Evolutionary conservation across 495 filamentous ascomycete genomes (phyloP).

Genomic region (Pyrenula massariospora): DNA sequence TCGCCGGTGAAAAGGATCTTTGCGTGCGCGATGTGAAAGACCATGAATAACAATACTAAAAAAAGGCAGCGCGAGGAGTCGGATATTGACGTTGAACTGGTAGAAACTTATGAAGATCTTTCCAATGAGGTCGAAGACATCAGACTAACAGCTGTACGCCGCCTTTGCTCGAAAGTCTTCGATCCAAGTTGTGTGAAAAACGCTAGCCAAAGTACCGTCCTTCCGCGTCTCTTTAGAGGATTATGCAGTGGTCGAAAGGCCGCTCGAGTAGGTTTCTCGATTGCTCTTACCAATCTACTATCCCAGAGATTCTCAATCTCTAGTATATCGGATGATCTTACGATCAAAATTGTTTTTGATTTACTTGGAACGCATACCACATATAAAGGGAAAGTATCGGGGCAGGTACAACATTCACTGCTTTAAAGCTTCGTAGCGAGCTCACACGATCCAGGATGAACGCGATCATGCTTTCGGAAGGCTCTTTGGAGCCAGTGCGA

Average conservation of each 20-base stretch:
- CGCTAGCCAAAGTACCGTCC: slow-evolving; percentile 24
- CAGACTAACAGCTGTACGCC: slow-evolving; percentile 33
- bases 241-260: slow-evolving; percentile 85
- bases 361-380: slow-evolving; percentile 61
- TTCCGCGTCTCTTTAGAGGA: slow-evolving; percentile 67
- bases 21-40: too few species aligned
- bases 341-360: slow-evolving; percentile 36
- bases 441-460: slow-evolving; percentile 50
- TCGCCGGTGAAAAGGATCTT: too few species aligned
- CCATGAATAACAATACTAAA: slow-evolving; percentile 9
- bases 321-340: slow-evolving; percentile 26
- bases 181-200: slow-evolving; percentile 8
- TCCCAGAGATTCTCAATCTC: slow-evolving; percentile 34
- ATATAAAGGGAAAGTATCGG: slow-evolving; percentile 48
- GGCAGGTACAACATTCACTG: slow-evolving; percentile 33
- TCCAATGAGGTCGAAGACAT: slow-evolving; percentile 40
- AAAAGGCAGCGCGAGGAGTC: slow-evolving; percentile 34
- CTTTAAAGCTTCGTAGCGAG: not conserved
- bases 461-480: slow-evolving; percentile 75
- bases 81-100: slow-evolving; percentile 34
- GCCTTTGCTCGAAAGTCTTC: slow-evolving; percentile 29
- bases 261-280: slow-evolving; percentile 79
- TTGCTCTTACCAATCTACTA: slow-evolving; percentile 76
- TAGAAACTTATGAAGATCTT: slow-evolving; percentile 46
- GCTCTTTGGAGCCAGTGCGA: slow-evolving; percentile 74